Percentiles rank a stretch among this genome's conserved stretches.
phyloP scores from a whole-genome alignment of 1,284 basidiomycete genomes.

The Puccinia brachypodii region DNA sequence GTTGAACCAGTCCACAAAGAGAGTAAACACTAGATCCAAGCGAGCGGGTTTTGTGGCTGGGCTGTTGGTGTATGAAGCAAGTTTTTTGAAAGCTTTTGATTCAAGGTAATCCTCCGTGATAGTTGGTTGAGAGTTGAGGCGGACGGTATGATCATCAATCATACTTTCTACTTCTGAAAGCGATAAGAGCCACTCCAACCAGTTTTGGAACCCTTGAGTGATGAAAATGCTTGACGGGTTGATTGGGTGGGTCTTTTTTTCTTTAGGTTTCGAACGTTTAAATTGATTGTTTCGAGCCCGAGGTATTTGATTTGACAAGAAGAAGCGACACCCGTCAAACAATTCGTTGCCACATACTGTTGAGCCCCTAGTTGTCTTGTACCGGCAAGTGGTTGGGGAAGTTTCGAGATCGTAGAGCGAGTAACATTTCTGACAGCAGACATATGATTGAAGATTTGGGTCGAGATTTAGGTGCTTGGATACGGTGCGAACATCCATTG shows the following conservation, averaged over 20 bases:
- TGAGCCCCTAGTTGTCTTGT: neutral
- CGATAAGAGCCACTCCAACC: slow-evolving; percentile 7
- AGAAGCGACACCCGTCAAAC: neutral
- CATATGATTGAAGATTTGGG: neutral
- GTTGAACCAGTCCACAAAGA: slow-evolving; percentile 27
- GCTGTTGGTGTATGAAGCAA: neutral
- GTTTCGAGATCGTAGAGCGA: slow-evolving; percentile 17
- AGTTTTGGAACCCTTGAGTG: neutral
- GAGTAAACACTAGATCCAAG: slow-evolving; percentile 4
- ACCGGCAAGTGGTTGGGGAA: neutral
- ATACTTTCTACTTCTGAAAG: neutral
- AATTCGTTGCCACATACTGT: neutral
- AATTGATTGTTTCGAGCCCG: neutral
- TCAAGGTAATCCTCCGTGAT: neutral
- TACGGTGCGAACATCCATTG: slow-evolving; percentile 15
- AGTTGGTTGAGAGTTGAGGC: neutral
- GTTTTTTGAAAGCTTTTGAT: slow-evolving; percentile 1
- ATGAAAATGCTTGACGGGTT: slow-evolving; percentile 9
- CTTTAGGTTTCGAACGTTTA: neutral
- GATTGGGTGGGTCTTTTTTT: neutral
- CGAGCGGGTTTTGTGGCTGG: neutral
- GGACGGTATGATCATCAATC: neutral
- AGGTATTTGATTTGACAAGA: neutral
- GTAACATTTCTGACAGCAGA: slow-evolving; percentile 28
- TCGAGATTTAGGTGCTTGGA: slow-evolving; percentile 10